Base-by-base conservation (phyloP, 2,329 filamentous ascomycete species). In the Drechslerella stenobrocha region DNA sequence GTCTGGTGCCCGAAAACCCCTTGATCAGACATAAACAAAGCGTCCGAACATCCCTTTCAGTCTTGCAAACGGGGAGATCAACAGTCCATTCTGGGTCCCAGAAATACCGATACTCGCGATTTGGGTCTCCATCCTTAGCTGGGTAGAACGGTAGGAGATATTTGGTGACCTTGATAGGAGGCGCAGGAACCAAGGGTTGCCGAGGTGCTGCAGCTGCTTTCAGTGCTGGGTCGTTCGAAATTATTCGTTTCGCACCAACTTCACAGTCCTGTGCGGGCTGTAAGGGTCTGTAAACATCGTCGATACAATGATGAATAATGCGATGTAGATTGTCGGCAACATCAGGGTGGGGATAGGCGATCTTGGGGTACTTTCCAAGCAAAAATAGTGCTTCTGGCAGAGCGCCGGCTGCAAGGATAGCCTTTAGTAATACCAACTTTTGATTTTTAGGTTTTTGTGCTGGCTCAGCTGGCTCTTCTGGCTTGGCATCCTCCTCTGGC, bases 11-110 rank as follows among this genome's bases (percentile, higher is more conserved):
- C 0, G 91, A 87, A 20, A 98, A 82, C 0, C 90, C 91, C 61
- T 85, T 83, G 76, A 90, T 95, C 0, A 96, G 82, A 1, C 87
- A 85, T 76, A 97, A 93, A 60, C 42, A 74, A 42, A 65, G 71
- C 32, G 35, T 70, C 51, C 35, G 64, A 11, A 98, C 82, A 74
- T 98, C 93, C 70, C 96, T 90, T 3, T 96, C 84, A 1, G 81
- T 88, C 75, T 95, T 91, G 74, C 93, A 98, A 18, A 96, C 79
- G 0, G 93, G 95, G 45, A 98, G 82, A 70, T 93, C 95, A 76
- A 97, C 92, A 1, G 86, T 82, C 93, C 93, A 98, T 72, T 97
- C 93, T 64, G 63, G 63, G 8, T 96, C 90, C 86, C 93, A 96
- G 76, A 98, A 98, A 75, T 95, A 97, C 30, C 88, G 84, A 75